Evolutionary conservation across 106 monocot genomes (phyloP).

Genomic region (Hemerocallis citrina): DNA sequence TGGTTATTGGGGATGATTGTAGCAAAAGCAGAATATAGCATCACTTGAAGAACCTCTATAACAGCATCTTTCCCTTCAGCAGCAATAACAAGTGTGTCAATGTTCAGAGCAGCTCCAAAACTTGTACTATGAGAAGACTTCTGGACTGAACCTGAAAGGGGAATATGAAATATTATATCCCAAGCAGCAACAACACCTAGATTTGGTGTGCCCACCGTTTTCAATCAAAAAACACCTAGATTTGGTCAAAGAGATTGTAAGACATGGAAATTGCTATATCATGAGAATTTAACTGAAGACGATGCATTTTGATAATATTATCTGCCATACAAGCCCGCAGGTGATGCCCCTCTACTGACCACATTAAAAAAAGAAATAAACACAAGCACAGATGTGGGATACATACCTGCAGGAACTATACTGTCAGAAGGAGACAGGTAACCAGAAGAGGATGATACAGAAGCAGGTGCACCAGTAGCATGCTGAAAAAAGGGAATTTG

Average conservation of each 20-base stretch:
- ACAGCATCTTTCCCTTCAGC: conserved; percentile 89
- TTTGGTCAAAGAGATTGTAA: too few species aligned
- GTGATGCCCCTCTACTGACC: neutral
- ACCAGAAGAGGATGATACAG: conserved; percentile 47
- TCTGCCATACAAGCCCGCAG: neutral
- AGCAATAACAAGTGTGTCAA: conserved; percentile 91
- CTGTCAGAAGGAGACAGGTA: conserved; percentile 48
- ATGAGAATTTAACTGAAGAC: too few species aligned
- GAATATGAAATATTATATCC: neutral
- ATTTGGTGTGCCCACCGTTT: too few species aligned
- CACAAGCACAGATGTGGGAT: neutral
- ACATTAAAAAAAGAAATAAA: too few species aligned
- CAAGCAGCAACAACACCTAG: too few species aligned
- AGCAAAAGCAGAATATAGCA: neutral
- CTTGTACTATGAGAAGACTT: conserved; percentile 69
- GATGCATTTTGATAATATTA: too few species aligned
- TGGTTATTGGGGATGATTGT: neutral
- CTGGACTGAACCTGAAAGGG: conserved; percentile 50
- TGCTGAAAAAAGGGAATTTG: conserved; percentile 34
- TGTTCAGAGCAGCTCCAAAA: conserved; percentile 93
- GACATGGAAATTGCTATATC: too few species aligned
- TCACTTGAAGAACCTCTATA: conserved; percentile 46
- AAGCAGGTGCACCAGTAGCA: conserved; percentile 24
- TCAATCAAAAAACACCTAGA: too few species aligned
- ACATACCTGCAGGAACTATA: conserved; percentile 51